A percentile compares a stretch with the other conserved stretches of the same genome.
Evolutionary conservation across 2,329 filamentous ascomycete species (phyloP).

Genomic region (Setomelanomma holmii): DNA sequence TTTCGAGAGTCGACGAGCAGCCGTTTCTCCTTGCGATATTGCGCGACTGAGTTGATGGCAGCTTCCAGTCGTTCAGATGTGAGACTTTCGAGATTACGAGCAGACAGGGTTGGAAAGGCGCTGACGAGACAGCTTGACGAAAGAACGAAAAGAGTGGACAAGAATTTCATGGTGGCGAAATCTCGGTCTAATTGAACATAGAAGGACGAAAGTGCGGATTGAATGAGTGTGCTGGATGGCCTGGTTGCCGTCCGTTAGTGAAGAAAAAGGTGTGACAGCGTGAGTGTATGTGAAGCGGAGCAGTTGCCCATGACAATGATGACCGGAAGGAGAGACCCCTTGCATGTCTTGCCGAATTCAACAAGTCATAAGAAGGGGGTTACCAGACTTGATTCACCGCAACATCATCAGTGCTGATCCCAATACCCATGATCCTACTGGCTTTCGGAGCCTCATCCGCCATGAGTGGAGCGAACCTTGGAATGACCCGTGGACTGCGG

Average conservation of each 20-base stretch:
- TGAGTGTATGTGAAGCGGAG: not conserved
- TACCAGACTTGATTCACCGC: no score
- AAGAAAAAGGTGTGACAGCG: not conserved
- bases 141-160: slow-evolving; percentile 13
- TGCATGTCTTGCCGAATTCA: no score
- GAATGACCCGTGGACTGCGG: not conserved
- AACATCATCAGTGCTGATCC: no score
- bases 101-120: slow-evolving; percentile 20
- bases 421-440: no score
- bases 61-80: slow-evolving; percentile 16
- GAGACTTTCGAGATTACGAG: slow-evolving; percentile 8
- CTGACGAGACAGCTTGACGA: slow-evolving; percentile 11
- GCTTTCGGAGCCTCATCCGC: no score
- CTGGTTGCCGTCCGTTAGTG: not conserved
- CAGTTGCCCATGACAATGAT: not conserved
- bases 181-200: not conserved
- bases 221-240: not conserved
- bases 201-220: not conserved
- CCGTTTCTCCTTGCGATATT: slow-evolving; percentile 18
- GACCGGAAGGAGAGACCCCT: no score
- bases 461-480: not conserved
- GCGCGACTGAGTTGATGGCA: slow-evolving; percentile 17
- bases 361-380: no score
- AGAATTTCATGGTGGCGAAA: slow-evolving; percentile 20
- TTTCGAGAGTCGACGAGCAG: slow-evolving; percentile 26